Percentiles rank a stretch among this genome's conserved stretches.
phyloP scores from a whole-genome alignment of 2,329 filamentous ascomycete species.

The Ophiostoma fasciatum region DNA sequence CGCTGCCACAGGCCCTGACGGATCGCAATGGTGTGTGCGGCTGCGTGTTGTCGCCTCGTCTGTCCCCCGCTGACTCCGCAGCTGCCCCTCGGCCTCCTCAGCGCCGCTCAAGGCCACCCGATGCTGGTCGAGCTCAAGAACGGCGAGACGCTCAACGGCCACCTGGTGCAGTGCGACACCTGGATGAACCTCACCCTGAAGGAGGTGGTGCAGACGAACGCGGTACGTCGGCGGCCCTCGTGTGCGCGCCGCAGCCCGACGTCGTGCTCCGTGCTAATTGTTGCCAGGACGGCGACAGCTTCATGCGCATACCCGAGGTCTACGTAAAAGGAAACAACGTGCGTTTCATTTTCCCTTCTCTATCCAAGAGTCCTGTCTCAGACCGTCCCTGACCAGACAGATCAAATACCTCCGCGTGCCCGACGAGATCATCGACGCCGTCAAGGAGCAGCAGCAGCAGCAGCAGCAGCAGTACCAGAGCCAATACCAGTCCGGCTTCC shows the following conservation, averaged over 20 bases:
- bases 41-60: no score
- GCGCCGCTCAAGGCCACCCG: constrained; percentile 89
- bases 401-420: constrained; percentile 97
- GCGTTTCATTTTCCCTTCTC: constrained; percentile 20
- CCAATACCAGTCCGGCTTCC: constrained; percentile 34
- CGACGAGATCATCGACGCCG: constrained; percentile 89
- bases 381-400: constrained; percentile 29
- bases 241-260: no score
- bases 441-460: constrained; percentile 79
- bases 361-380: no score
- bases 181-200: constrained; percentile 99
- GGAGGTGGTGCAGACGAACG: constrained; percentile 91
- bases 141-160: constrained; percentile 92
- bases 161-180: constrained; percentile 91
- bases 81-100: constrained; percentile 71
- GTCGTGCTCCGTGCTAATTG: no score
- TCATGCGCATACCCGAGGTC: constrained; percentile 80
- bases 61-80: constrained; percentile 17
- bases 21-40: no score
- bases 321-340: constrained; percentile 98
- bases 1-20: no score
- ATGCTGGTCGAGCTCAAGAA: constrained; percentile 98
- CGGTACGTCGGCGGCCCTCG: constrained; percentile 41
- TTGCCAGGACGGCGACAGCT: constrained; percentile 88
- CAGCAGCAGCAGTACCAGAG: constrained; percentile 37